Evolutionary conservation across 345 rosid genomes (phyloP).

Genomic region (Eucalyptus cladocalyx): DNA sequence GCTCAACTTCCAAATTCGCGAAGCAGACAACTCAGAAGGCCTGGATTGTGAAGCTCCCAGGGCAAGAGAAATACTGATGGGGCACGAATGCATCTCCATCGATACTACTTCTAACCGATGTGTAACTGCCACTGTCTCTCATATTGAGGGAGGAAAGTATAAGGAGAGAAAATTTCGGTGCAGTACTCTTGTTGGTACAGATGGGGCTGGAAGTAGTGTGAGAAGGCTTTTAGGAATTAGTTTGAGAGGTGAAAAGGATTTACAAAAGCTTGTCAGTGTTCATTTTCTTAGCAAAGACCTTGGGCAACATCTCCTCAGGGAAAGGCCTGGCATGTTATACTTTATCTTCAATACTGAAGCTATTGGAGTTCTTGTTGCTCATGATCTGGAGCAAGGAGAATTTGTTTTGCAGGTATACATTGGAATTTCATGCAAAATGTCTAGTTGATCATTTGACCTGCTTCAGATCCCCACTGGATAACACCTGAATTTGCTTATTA

Average conservation of each 20-base stretch:
- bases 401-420: slow-evolving; percentile 73
- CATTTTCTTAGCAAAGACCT: slow-evolving; percentile 82
- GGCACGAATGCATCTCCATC: slow-evolving; percentile 72
- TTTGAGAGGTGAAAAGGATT: slow-evolving; percentile 64
- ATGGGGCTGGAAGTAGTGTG: slow-evolving; percentile 83
- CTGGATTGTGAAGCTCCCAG: slow-evolving; percentile 3
- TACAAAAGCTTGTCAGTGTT: slow-evolving; percentile 86
- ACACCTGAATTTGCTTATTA: neutral
- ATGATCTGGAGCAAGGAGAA: slow-evolving; percentile 86
- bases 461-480: neutral
- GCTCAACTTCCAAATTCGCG: slow-evolving; percentile 27
- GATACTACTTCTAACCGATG: slow-evolving; percentile 19
- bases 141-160: slow-evolving; percentile 30
- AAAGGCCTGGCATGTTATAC: slow-evolving; percentile 87
- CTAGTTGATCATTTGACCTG: neutral
- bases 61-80: slow-evolving; percentile 57
- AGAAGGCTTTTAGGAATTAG: slow-evolving; percentile 54
- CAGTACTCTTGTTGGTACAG: slow-evolving; percentile 64
- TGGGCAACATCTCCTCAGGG: slow-evolving; percentile 48
- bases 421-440: neutral
- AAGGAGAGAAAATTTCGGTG: slow-evolving; percentile 42
- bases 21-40: slow-evolving; percentile 12
- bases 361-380: slow-evolving; percentile 92
- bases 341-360: slow-evolving; percentile 83
- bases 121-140: slow-evolving; percentile 48